A percentile compares a stretch with the other conserved stretches of the same genome.
Conservation (phyloP, 768 basidiomycete genomes). For the Boletus tylopilopsis region DNA sequence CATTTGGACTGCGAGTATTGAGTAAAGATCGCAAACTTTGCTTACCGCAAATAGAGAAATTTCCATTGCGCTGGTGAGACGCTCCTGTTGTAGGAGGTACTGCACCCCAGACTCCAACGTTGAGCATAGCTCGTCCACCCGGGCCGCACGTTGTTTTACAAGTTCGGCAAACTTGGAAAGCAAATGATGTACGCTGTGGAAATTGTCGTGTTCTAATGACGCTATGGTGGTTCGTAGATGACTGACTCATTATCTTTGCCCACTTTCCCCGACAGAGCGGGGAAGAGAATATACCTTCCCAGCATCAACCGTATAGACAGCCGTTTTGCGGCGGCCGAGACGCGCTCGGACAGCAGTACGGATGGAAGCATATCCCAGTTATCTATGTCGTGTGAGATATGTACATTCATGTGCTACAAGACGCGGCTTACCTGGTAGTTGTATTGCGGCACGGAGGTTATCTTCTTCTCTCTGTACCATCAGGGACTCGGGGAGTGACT, state of each 20-base stretch:
- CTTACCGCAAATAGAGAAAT: conserved; percentile 37
- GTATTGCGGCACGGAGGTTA: conserved; percentile 53
- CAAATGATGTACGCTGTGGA: conserved; percentile 12
- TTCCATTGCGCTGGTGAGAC: conserved; percentile 33
- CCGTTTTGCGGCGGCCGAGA: conserved; percentile 60
- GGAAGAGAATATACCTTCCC: conserved; percentile 50
- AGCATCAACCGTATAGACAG: conserved; percentile 55
- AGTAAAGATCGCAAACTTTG: background rate
- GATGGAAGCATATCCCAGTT: conserved; percentile 47
- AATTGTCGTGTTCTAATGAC: background rate
- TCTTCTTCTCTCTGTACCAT: conserved; percentile 46
- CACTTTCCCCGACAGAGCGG: conserved; percentile 28
- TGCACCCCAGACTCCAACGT: conserved; percentile 1
- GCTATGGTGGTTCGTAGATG: background rate
- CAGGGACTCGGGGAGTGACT: conserved; percentile 28
- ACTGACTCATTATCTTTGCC: conserved; percentile 22
- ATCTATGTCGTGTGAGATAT: conserved; percentile 37
- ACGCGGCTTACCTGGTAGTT: conserved; percentile 55
- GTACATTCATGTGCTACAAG: background rate
- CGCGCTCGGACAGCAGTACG: conserved; percentile 43
- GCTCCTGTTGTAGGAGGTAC: conserved; percentile 24
- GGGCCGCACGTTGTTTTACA: conserved; percentile 17
- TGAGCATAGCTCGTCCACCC: conserved; percentile 9
- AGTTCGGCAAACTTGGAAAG: conserved; percentile 17
- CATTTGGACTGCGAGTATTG: background rate